A percentile compares a stretch with the other conserved stretches of the same genome.
Evolutionary conservation across 1,284 basidiomycete genomes (phyloP).

Genomic region (Thecaphora thlaspeos): DNA sequence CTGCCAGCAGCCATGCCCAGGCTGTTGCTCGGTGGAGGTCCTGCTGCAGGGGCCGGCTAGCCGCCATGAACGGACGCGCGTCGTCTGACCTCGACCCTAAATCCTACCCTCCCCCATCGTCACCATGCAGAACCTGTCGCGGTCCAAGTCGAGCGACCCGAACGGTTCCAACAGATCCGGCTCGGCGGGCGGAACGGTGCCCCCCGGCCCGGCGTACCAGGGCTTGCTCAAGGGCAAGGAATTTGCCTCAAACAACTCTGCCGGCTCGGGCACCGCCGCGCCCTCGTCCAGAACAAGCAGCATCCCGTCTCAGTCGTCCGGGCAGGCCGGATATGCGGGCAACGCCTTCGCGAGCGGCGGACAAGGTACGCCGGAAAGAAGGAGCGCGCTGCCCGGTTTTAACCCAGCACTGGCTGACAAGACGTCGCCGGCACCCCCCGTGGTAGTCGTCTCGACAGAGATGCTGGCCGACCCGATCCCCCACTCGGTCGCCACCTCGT

Average conservation of each 20-base stretch:
- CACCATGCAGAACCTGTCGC: conserved; percentile 53
- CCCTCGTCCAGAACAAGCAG: conserved; percentile 13
- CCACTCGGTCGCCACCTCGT: conserved; percentile 34
- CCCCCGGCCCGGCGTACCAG: conserved; percentile 35
- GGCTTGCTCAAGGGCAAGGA: conserved; percentile 43
- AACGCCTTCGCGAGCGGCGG: conserved; percentile 15
- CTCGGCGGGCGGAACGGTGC: conserved; percentile 36
- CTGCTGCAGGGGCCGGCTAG: no score
- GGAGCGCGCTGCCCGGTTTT: conserved; percentile 10
- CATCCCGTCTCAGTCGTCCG: not conserved
- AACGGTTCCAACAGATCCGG: conserved; percentile 41
- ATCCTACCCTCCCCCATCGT: no score
- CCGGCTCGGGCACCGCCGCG: conserved; percentile 38
- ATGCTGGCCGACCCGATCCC: conserved; percentile 51
- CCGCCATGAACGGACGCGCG: no score
- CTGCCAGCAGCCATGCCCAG: no score
- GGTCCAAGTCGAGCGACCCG: conserved; percentile 46
- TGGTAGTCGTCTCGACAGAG: conserved; percentile 50
- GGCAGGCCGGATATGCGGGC: conserved; percentile 12
- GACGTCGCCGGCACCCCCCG: conserved; percentile 45
- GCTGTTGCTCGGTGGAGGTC: no score
- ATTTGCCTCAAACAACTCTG: conserved; percentile 13
- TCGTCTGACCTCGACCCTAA: no score
- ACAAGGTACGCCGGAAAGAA: conserved; percentile 35
- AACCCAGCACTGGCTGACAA: conserved; percentile 42